Conservation (phyloP, 331 rosid genomes). For the Rhamnella rubrinervis region DNA sequence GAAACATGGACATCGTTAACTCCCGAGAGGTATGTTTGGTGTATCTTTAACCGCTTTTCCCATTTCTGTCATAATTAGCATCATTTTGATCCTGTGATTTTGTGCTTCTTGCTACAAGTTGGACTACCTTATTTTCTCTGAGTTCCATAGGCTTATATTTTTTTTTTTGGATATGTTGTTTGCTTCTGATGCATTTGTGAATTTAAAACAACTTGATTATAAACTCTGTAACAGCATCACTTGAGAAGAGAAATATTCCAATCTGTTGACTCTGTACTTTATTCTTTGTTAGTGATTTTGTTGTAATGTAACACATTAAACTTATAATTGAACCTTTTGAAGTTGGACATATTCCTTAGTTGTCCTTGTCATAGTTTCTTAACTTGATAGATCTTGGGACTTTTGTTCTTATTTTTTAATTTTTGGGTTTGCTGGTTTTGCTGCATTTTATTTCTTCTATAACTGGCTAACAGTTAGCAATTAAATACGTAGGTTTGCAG, state of each 20-base stretch:
- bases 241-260: too few species aligned
- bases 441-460: conserved; percentile 3
- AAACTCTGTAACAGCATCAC: too few species aligned
- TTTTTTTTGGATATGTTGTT: too few species aligned
- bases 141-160: too few species aligned
- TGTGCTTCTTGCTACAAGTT: not conserved
- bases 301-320: not conserved
- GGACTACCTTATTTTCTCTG: too few species aligned
- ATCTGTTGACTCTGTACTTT: too few species aligned
- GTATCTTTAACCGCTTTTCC: not conserved
- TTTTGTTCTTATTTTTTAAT: not conserved
- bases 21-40: conserved; percentile 79
- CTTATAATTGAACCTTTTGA: not conserved
- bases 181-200: too few species aligned
- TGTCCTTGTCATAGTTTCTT: not conserved
- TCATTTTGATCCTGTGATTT: not conserved
- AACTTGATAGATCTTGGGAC: not conserved
- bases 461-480: conserved; percentile 18
- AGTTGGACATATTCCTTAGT: not conserved
- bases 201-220: too few species aligned
- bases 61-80: too few species aligned
- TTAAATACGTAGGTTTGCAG: conserved; percentile 74
- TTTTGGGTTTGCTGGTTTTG: not conserved
- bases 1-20: conserved; percentile 87
- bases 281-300: not conserved